These are phyloP conservation scores for Volvox carteri DNA, from an alignment of 163 green algal genomes.

Conservation along the genomic window DNA sequence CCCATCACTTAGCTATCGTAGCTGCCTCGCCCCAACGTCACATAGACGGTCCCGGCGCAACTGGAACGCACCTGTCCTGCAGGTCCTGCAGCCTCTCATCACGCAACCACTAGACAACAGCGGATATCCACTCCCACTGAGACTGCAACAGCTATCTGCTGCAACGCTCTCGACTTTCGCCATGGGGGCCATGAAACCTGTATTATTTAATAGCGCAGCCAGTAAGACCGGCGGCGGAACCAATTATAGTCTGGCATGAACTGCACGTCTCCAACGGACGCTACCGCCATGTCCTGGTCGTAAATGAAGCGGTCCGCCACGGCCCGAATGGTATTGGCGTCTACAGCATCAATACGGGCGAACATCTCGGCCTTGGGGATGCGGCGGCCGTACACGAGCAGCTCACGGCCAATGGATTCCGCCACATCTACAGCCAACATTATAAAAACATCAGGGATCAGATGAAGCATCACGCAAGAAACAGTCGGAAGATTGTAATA, in stretches of 20 bases:
- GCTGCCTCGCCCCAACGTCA: neutral
- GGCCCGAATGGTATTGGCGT: slow-evolving; percentile 88
- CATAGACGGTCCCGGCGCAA: neutral
- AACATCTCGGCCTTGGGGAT: slow-evolving; percentile 98
- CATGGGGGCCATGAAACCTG: neutral
- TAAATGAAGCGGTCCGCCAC: slow-evolving; percentile 97
- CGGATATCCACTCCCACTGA: no score
- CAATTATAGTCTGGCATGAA: slow-evolving; percentile 97
- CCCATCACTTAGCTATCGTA: no score
- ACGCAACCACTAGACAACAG: no score
- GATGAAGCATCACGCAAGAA: no score
- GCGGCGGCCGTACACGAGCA: slow-evolving; percentile 96
- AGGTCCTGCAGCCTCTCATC: no score
- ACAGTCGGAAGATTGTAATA: no score
- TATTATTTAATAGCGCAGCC: slow-evolving; percentile 88
- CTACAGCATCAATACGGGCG: slow-evolving; percentile 97
- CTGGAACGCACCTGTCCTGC: no score
- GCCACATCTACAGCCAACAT: slow-evolving; percentile 77
- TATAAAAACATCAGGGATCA: no score
- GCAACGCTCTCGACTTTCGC: no score
- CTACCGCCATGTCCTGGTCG: slow-evolving; percentile 94
- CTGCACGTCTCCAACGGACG: slow-evolving; percentile 92
- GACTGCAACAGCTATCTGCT: no score
- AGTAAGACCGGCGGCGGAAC: slow-evolving; percentile 96
- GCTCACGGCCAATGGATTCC: slow-evolving; percentile 88